Evolutionary conservation across 345 rosid genomes (phyloP), one percentile per base, ranked within the genome.

Genomic region (Salix dunnii): DNA sequence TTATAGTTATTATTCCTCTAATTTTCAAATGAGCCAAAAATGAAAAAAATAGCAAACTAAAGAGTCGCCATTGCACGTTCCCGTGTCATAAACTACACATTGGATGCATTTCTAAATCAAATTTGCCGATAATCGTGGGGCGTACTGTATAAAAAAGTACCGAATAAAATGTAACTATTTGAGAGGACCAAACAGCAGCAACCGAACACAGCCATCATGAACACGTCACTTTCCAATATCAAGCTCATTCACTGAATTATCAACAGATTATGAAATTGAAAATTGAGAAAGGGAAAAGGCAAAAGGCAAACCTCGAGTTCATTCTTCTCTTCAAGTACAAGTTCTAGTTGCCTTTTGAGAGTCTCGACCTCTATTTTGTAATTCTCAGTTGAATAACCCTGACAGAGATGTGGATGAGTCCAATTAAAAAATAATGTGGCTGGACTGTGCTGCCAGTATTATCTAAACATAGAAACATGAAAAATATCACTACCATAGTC

Each of bases 271-370:
- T 20, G 43, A 25, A 66, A 66, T 8, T 17, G 21, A 42, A 74
- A 64, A 65, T 61, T 20, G 61, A 25, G 40, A 76, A 60, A 42
- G 27, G 51, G 33, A 23, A 35, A 23, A 21, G 48, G 60, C 16
- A 11, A 70, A 23, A 62, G 67, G 83, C 93, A 78, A 62, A 93
- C 99, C 96, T 96, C 81, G 35, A 90, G 81, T 70, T 84, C 86
- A 73, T 85, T 83, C 81, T 90, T 93, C 82, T 96, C 94, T 73
- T 68, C 79, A 25, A 71, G 82, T 43, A 91, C 83, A 46, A 86
- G 70, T 73, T 91, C 89, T 76, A 89, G 72, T 76, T 88, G 90
- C 80, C 73, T 86, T 85, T 80, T 92, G 70, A 93, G 91, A 80
- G 85, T 76, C 82, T 87, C 85, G 68, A 90, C 78, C 80, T 91